Conservation (phyloP, 768 basidiomycete species). For the Pisolithus albus region DNA sequence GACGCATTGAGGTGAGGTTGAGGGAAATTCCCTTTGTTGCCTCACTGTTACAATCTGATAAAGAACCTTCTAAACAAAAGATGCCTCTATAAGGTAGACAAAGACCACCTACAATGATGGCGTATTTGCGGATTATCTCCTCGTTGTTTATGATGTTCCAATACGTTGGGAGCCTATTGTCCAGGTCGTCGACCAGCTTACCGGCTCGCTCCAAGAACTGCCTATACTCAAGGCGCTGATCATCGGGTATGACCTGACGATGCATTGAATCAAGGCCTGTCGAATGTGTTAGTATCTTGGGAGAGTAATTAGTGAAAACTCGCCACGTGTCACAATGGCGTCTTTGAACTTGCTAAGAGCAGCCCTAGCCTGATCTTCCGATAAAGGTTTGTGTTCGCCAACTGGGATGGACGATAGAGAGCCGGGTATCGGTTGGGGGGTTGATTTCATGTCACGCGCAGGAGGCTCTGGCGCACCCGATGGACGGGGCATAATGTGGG, state of each 20-base stretch:
- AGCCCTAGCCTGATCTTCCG: constrained; percentile 25
- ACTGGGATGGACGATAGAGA: constrained; percentile 6
- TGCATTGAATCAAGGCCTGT: constrained; percentile 29
- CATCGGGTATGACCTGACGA: constrained; percentile 37
- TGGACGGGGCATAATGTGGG: too few species aligned
- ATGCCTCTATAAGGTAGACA: constrained; percentile 6
- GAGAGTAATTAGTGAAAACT: constrained; percentile 10
- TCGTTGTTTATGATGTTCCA: constrained; percentile 41
- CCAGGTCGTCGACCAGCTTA: constrained; percentile 42
- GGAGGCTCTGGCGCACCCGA: constrained; percentile 16
- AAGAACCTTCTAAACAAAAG: constrained; percentile 6
- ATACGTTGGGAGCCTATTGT: constrained; percentile 44
- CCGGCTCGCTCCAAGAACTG: constrained; percentile 42
- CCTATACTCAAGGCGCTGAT: constrained; percentile 50
- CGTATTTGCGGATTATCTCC: constrained; percentile 40
- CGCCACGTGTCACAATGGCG: constrained; percentile 28
- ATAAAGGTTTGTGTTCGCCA: constrained; percentile 16
- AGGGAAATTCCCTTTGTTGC: constrained; percentile 26
- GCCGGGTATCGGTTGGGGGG: constrained; percentile 9
- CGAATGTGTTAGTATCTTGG: constrained; percentile 8
- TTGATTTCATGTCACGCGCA: constrained; percentile 12
- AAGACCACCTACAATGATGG: constrained; percentile 45
- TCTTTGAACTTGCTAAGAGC: constrained; percentile 29
- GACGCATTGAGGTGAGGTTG: constrained; percentile 26
- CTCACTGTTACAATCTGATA: constrained; percentile 38